A percentile compares a stretch with the other conserved stretches of the same genome.
Evolutionary conservation across 352 stramenopile species (phyloP).

Genomic region (Plasmopara muralis): DNA sequence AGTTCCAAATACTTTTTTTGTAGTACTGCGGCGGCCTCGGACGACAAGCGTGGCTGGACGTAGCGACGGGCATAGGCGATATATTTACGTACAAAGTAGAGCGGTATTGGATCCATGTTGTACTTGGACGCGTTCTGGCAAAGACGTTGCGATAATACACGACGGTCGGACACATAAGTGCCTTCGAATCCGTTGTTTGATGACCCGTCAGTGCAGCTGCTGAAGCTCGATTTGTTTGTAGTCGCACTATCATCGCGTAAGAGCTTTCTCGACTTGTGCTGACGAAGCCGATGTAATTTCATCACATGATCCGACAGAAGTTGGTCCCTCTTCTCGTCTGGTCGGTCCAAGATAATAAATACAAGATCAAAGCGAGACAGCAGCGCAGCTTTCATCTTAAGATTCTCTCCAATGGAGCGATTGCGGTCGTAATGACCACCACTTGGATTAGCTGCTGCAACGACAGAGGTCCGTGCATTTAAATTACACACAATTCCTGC

Average conservation of each 20-base stretch:
- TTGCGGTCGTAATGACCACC: slow-evolving; percentile 95
- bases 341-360: slow-evolving; percentile 94
- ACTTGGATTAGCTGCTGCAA: slow-evolving; percentile 96
- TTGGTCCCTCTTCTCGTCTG: slow-evolving; percentile 90
- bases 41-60: slow-evolving; percentile 84
- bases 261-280: slow-evolving; percentile 32
- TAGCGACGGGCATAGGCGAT: slow-evolving; percentile 95
- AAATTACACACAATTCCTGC: slow-evolving; percentile 93
- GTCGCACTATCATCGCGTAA: slow-evolving; percentile 14
- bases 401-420: slow-evolving; percentile 93
- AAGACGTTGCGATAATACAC: slow-evolving; percentile 45
- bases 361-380: slow-evolving; percentile 97
- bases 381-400: slow-evolving; percentile 94
- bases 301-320: slow-evolving; percentile 95
- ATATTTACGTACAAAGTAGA: slow-evolving; percentile 93
- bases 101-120: slow-evolving; percentile 42
- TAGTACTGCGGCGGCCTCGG: slow-evolving; percentile 50
- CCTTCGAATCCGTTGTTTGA: slow-evolving; percentile 13
- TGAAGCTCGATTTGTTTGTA: slow-evolving; percentile 19
- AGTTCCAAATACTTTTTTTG: slow-evolving; percentile 89
- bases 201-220: slow-evolving; percentile 16
- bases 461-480: slow-evolving; percentile 90
- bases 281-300: slow-evolving; percentile 60
- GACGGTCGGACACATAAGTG: slow-evolving; percentile 6
- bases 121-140: slow-evolving; percentile 41